Evolutionary conservation across 306 rosid genomes (phyloP).

Genomic region (Vigna mungo): DNA sequence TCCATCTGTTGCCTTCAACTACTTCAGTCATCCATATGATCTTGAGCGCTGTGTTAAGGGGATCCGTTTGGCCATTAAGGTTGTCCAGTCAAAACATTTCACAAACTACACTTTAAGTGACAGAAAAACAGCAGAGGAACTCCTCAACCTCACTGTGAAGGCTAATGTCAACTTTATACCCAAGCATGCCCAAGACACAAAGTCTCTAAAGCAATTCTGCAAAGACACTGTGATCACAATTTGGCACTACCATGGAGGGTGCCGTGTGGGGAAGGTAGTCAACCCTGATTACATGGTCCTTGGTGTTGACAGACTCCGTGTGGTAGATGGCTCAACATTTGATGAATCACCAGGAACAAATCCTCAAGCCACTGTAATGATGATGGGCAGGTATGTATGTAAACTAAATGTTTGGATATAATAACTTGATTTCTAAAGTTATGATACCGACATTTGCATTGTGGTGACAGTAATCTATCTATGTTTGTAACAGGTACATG

Average conservation of each 20-base stretch:
- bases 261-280: slow-evolving; percentile 86
- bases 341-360: slow-evolving; percentile 90
- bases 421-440: background rate
- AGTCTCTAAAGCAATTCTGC: slow-evolving; percentile 82
- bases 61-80: slow-evolving; percentile 61
- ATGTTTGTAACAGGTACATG: slow-evolving; percentile 79
- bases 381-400: slow-evolving; percentile 97
- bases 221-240: slow-evolving; percentile 90
- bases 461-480: slow-evolving; percentile 34
- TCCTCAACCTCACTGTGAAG: slow-evolving; percentile 70
- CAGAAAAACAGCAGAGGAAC: slow-evolving; percentile 56
- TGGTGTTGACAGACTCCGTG: slow-evolving; percentile 74
- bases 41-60: slow-evolving; percentile 84
- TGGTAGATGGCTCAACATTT: slow-evolving; percentile 85
- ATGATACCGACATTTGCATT: slow-evolving; percentile 5
- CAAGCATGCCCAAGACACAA: slow-evolving; percentile 70
- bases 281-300: slow-evolving; percentile 65
- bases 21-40: slow-evolving; percentile 82
- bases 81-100: slow-evolving; percentile 71
- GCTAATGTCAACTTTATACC: slow-evolving; percentile 86
- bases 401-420: background rate
- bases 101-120: slow-evolving; percentile 65
- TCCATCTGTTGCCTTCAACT: slow-evolving; percentile 89
- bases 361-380: slow-evolving; percentile 94
- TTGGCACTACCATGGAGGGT: slow-evolving; percentile 99